Conservation (phyloP, 2,329 filamentous ascomycete genomes). For the Fusarium sterilihyphosum region DNA sequence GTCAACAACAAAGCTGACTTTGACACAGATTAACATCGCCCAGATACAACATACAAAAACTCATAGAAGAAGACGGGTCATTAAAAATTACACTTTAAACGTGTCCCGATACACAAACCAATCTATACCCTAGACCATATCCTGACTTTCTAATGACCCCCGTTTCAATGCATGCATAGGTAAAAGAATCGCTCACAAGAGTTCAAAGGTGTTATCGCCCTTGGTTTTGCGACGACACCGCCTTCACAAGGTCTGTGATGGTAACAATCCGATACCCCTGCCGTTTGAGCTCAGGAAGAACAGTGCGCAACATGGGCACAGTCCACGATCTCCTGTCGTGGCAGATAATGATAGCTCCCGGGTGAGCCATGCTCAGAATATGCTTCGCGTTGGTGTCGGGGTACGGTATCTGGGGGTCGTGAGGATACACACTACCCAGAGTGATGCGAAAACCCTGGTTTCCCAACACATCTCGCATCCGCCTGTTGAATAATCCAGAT, state of each 20-base stretch:
- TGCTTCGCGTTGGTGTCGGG: constrained; percentile 78
- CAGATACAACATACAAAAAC: constrained; percentile 46
- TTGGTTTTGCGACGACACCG: constrained; percentile 43
- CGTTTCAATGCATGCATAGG: neutral
- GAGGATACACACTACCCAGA: constrained; percentile 87
- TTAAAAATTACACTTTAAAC: constrained; percentile 45
- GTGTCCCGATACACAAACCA: neutral
- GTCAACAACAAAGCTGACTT: neutral
- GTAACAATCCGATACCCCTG: constrained; percentile 78
- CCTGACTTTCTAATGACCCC: neutral
- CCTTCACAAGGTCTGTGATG: constrained; percentile 71
- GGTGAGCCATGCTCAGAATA: constrained; percentile 80
- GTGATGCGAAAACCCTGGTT: constrained; percentile 76
- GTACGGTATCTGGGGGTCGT: constrained; percentile 85
- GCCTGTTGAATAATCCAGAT: constrained; percentile 80
- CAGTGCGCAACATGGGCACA: constrained; percentile 76
- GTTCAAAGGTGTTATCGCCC: constrained; percentile 8
- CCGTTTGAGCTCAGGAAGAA: constrained; percentile 75
- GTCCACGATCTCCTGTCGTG: constrained; percentile 90
- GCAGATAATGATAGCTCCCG: constrained; percentile 84
- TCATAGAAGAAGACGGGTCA: constrained; percentile 47
- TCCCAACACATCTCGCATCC: constrained; percentile 71
- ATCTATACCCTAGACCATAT: neutral
- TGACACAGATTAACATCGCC: constrained; percentile 45
- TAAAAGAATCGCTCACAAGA: neutral